Base-by-base conservation (phyloP, 352 stramenopile species). In the Globisporangium perplexum region DNA sequence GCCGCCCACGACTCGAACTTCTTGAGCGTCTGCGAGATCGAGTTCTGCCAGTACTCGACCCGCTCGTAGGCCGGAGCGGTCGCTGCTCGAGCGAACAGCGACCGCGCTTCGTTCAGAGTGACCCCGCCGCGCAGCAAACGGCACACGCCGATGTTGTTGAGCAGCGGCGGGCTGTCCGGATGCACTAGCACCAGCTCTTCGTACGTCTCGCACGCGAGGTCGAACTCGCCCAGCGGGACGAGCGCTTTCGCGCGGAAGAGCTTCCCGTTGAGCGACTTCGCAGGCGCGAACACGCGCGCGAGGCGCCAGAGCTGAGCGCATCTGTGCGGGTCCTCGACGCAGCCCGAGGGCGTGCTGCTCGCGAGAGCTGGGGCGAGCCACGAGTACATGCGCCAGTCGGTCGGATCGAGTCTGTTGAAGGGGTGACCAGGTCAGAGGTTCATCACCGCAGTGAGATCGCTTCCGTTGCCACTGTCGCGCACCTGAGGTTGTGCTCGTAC, bases 381-480 rank as follows among this genome's bases (percentile, higher is more conserved):
- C 23, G 83, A 68, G 36, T 84, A 50, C n/a, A 73, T 57, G 14
- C 74, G 68, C 76, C 76, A 87, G 50, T 86, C 76, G 15, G 69
- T 63, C 4, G 69, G 72, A 39, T 87, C 76, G 53, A 71, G 58
- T 15, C 69, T 77, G 53, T 36, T 4, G 49, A 63, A 26, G 38
- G 28, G 46, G 18, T 24, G 24, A 5, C n/a, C 45, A n/a, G 1
- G 33, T 14, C 31, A 38, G 10, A 38, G 14, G 10, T 17, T 17
- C 10, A 38, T 5, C 2, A 5, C 33, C 11, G 33, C 7, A 36
- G 10, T 7, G 7, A 36, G 31, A 11, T 36, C 31, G 31, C 10
- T 14, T 7, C 10, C 1, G 7, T 2, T 36, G 1, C 10, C 1
- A 14, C 31, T 4, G 10, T 36, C 11, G 15, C 47, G 20, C n/a